Conservation (phyloP, 371 early-diverging fungal genomes). For the Blakeslea trispora region DNA sequence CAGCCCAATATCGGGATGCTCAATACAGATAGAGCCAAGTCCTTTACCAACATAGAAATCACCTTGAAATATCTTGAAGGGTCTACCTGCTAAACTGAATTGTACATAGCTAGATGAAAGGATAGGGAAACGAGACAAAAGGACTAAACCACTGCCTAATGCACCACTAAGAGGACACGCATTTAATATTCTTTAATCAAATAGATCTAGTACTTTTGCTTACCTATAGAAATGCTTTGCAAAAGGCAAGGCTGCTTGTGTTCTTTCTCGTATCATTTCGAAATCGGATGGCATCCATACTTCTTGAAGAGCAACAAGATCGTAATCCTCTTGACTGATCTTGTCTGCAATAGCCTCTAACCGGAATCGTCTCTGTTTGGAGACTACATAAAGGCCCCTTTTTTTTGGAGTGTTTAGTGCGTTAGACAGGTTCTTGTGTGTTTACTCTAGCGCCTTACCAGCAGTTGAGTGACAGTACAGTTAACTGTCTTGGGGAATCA, state of each 20-base stretch:
- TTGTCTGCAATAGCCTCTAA: conserved; percentile 56
- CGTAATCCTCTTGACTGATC: conserved; percentile 41
- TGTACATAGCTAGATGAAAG: conserved; percentile 45
- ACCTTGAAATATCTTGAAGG: conserved; percentile 58
- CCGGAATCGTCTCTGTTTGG: conserved; percentile 50
- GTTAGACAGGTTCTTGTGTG: no score
- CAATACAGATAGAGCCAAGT: conserved; percentile 50
- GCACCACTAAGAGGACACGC: conserved; percentile 46
- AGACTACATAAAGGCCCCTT: conserved; percentile 58
- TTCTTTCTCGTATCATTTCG: conserved; percentile 38
- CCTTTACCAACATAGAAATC: conserved; percentile 70
- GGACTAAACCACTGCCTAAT: conserved; percentile 59
- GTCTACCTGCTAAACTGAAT: conserved; percentile 59
- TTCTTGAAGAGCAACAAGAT: conserved; percentile 67
- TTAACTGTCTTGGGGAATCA: conserved; percentile 17
- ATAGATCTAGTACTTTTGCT: no score
- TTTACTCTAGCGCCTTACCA: conserved; percentile 43
- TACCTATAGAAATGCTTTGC: conserved; percentile 56
- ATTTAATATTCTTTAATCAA: not conserved
- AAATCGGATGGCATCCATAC: conserved; percentile 62
- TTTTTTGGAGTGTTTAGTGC: no score
- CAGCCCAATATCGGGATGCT: conserved; percentile 58
- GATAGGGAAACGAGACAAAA: conserved; percentile 57
- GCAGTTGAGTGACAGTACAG: conserved; percentile 59
- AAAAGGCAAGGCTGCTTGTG: conserved; percentile 39